These are phyloP conservation scores for Nyctanthes arbortristis DNA, from an alignment of 257 asterid species.

Conservation along the genomic window DNA sequence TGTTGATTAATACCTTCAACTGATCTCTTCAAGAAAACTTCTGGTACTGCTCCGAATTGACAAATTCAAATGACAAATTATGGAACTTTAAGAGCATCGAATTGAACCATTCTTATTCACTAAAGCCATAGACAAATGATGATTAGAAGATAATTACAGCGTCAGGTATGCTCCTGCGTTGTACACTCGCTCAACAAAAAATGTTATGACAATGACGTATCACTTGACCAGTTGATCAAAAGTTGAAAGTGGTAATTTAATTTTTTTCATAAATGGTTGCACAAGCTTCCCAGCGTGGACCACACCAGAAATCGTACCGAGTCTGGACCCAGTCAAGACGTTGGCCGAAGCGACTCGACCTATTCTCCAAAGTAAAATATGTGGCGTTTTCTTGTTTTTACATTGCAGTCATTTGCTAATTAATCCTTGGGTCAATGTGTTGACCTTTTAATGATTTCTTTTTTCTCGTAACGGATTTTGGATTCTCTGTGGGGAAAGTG, in stretches of 20 bases:
- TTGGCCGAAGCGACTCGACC: not conserved
- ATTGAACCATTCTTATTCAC: no score
- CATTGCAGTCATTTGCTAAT: constrained; percentile 24
- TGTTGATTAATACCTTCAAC: no score
- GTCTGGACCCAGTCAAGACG: not conserved
- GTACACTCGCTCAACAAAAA: no score
- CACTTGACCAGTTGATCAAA: no score
- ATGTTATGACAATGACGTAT: no score
- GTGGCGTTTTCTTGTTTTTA: constrained; percentile 14
- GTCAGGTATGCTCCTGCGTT: no score
- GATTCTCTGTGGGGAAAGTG: constrained; percentile 26
- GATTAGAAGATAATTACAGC: no score
- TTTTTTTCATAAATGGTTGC: not conserved
- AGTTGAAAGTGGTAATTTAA: not conserved
- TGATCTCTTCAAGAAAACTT: no score
- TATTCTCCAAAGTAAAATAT: not conserved
- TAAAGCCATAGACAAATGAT: no score
- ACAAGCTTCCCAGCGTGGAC: not conserved
- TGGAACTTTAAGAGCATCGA: no score
- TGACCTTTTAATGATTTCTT: constrained; percentile 6
- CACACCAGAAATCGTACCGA: not conserved
- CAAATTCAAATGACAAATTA: no score
- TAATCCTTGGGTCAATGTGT: constrained; percentile 35
- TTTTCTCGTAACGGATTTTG: constrained; percentile 6
- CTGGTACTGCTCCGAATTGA: no score